phyloP scores from a whole-genome alignment of 139 green algal species.

The Volvox africanus region DNA sequence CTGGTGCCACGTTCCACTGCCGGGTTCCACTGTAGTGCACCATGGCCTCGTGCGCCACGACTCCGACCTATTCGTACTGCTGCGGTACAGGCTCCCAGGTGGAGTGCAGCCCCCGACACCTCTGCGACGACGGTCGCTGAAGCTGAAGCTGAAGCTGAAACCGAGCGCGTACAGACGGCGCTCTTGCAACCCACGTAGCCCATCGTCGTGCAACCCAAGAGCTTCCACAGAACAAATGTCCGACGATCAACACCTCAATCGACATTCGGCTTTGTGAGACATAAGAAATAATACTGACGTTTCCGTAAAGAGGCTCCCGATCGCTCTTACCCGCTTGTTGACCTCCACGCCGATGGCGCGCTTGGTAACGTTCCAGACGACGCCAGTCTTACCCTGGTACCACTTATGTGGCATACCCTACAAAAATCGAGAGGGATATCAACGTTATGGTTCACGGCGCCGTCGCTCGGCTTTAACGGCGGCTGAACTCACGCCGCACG shows the following conservation, averaged over 20 bases:
- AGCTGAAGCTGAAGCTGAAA: no score
- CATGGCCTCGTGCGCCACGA: no score
- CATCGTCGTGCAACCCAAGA: no score
- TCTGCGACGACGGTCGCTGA: no score
- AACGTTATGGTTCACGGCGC: neutral
- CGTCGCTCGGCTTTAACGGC: neutral
- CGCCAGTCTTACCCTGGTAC: conserved; percentile 97
- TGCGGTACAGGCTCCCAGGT: no score
- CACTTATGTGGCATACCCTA: conserved; percentile 99
- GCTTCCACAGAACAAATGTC: neutral
- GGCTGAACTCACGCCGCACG: conserved; percentile 3
- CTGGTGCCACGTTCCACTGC: no score
- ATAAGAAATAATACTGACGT: neutral
- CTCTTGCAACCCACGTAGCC: no score
- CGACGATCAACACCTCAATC: neutral
- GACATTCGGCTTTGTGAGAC: neutral
- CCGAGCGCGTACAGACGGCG: no score
- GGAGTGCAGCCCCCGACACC: no score
- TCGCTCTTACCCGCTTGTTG: conserved; percentile 92
- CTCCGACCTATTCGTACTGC: no score
- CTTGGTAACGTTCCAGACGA: conserved; percentile 99
- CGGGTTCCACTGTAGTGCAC: no score
- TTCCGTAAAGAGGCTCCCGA: no score
- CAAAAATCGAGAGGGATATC: neutral
- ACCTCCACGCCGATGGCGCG: conserved; percentile 96